A percentile compares a stretch with the other conserved stretches of the same genome.
Conservation (phyloP, 495 filamentous ascomycete genomes). For the Aspergillus sclerotioniger region DNA sequence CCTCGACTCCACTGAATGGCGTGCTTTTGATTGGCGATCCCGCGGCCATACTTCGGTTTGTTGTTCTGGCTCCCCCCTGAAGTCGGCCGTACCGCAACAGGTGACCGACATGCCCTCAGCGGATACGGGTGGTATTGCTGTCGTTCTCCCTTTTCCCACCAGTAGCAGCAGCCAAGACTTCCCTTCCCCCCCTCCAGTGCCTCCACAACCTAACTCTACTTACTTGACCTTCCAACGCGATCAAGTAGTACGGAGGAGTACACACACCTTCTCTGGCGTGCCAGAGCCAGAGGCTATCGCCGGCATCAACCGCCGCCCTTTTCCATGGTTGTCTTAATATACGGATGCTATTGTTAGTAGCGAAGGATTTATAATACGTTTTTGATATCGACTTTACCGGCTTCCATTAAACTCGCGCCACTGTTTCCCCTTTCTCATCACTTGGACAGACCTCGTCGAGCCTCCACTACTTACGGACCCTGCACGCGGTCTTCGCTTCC, state of each 20-base stretch:
- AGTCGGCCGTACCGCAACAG: conserved; percentile 10
- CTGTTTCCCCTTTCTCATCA: conserved; percentile 7
- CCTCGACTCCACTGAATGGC: conserved; percentile 2
- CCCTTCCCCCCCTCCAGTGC: neutral
- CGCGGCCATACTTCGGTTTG: conserved; percentile 13
- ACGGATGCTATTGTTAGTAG: conserved; percentile 5
- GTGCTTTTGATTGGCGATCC: conserved; percentile 8
- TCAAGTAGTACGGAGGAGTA: no score
- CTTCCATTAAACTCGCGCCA: conserved; percentile 6
- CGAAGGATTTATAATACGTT: neutral
- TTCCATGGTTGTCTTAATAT: conserved; percentile 5
- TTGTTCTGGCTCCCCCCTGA: conserved; percentile 8
- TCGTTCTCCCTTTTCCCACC: conserved; percentile 11
- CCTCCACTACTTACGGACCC: conserved; percentile 19
- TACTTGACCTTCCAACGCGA: neutral
- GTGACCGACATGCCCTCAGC: conserved; percentile 2
- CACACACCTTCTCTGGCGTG: neutral
- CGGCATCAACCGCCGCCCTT: conserved; percentile 33
- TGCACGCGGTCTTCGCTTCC: conserved; percentile 28
- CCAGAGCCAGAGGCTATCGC: conserved; percentile 15
- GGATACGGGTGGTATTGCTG: neutral
- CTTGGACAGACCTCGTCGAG: conserved; percentile 12
- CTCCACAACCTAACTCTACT: conserved; percentile 8
- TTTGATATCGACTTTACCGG: neutral
- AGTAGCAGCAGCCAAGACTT: neutral